These are phyloP conservation scores for Gamarada debralockiae DNA, from an alignment of 495 filamentous ascomycete genomes.

Conservation along the genomic window DNA sequence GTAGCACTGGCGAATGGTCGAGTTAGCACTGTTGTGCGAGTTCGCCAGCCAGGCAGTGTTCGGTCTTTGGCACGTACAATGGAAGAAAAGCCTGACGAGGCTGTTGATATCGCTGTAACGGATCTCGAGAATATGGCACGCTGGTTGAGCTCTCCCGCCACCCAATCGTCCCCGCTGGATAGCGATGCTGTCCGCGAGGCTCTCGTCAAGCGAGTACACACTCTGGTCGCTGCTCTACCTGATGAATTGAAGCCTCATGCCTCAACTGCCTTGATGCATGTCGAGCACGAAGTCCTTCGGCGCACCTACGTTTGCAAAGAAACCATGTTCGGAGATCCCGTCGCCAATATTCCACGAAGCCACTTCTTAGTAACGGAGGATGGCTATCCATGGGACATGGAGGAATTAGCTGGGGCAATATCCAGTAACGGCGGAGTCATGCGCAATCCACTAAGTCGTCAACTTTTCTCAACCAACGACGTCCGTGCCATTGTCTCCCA, in stretches of 20 bases:
- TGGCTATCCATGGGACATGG: too few relatives aligned
- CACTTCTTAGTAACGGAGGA: too few relatives aligned
- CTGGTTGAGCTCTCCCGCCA: conserved; percentile 8
- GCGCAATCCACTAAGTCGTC: too few relatives aligned
- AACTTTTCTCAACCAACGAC: too few relatives aligned
- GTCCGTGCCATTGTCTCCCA: too few relatives aligned
- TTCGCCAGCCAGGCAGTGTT: conserved; percentile 5
- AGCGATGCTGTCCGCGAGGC: conserved; percentile 12
- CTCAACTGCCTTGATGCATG: conserved; percentile 26
- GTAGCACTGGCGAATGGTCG: conserved; percentile 1
- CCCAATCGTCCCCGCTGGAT: background rate
- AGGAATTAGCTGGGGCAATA: too few relatives aligned
- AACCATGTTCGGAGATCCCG: too few relatives aligned
- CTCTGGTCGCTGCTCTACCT: conserved; percentile 8
- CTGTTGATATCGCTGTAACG: conserved; percentile 3
- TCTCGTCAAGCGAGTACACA: conserved; percentile 10
- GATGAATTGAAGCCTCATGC: conserved; percentile 3
- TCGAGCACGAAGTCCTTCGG: too few relatives aligned
- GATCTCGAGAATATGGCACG: conserved; percentile 12
- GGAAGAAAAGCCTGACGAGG: background rate
- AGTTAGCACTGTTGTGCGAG: conserved; percentile 4
- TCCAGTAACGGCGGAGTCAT: too few relatives aligned
- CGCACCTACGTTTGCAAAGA: too few relatives aligned
- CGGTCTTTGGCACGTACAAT: conserved; percentile 4
- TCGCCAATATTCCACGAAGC: too few relatives aligned